Base-by-base conservation (phyloP, 2,329 filamentous ascomycete genomes). In the Aspergillus hiratsukae region DNA sequence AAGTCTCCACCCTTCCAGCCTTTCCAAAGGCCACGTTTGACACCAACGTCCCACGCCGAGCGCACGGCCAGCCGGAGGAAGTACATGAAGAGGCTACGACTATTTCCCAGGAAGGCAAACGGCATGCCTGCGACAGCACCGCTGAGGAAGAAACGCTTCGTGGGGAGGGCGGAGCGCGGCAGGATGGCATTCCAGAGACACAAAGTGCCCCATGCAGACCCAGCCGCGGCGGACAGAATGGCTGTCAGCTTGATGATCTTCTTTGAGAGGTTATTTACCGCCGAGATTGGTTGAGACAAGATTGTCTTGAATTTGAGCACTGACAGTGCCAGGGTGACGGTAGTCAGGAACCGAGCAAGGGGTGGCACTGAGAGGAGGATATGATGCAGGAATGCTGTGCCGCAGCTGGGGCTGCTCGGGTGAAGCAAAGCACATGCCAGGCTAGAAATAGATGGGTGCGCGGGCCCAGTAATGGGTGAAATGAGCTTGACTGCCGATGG, bases 401-500 rank as follows among this genome's bases (percentile, higher is more conserved):
- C 82, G 73, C 93, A 99, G 19, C 90, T 96, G 1, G 93, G 92
- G 66, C 96, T 90, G 19, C 84, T 81, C 0, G 93, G 92, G 70
- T 99, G 93, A 2, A 97, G 84, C 1, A 93, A 82, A 1, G 93
- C 93, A 75, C 94, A 99, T 46, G 91, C 93, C 21, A 97, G 84
- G 27, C 87, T 88, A 9, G 84, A 87, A 71, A 96, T 93, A 45
- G 91, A 85, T 1, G 93, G 93, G 68, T 97, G 93, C 0, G 93
- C 93, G 28, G 88, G 84, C 1, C 88, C 87, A 1, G 90, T 91
- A 54, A 97, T 84, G 0, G 91, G 89, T 0, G 87, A 81, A 55
- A 97, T 87, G 11, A 82, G 76, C 23, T 96, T 81, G 3, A 86
- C 79, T 3, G 82, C 69, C 0, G 89, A 85, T 0, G 95, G 83